phyloP scores from a whole-genome alignment of 2,329 filamentous ascomycete genomes.

The Fusarium coffeatum region DNA sequence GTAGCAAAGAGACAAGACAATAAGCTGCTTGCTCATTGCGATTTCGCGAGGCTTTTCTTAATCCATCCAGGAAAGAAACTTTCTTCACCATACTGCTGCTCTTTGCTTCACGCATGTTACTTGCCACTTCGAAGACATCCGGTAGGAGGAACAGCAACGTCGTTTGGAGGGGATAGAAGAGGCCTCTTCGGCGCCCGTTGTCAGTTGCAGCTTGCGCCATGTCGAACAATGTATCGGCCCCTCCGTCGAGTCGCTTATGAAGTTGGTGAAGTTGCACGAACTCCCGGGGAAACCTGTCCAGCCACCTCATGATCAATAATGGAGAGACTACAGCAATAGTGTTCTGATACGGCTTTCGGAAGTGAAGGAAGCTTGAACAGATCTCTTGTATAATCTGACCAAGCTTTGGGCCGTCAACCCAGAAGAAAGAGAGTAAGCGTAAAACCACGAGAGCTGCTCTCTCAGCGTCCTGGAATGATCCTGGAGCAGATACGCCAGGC shows the following conservation, averaged over 20 bases:
- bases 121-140: conserved; percentile 77
- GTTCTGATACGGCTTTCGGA: conserved; percentile 72
- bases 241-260: conserved; percentile 71
- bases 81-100: conserved; percentile 73
- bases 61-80: conserved; percentile 71
- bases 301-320: conserved; percentile 72
- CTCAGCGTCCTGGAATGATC: conserved; percentile 62
- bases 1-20: conserved; percentile 71
- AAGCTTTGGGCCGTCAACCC: conserved; percentile 72
- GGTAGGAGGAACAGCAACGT: conserved; percentile 72
- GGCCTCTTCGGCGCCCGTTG: conserved; percentile 64
- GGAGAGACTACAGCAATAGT: conserved; percentile 72
- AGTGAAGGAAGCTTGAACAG: conserved; percentile 74
- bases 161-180: conserved; percentile 72
- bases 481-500: conserved; percentile 49
- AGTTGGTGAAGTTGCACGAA: conserved; percentile 72
- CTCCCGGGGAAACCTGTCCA: conserved; percentile 72
- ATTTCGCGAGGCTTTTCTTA: conserved; percentile 72
- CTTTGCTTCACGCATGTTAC: conserved; percentile 73
- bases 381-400: conserved; percentile 73
- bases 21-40: conserved; percentile 75
- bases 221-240: conserved; percentile 75
- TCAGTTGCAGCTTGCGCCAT: conserved; percentile 73
- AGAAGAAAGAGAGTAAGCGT: conserved; percentile 70
- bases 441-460: conserved; percentile 64